A percentile compares a stretch with the other conserved stretches of the same genome.
These are phyloP conservation scores for Eucalyptus erythrocorys DNA, from an alignment of 345 rosid genomes.

Conservation along the genomic window DNA sequence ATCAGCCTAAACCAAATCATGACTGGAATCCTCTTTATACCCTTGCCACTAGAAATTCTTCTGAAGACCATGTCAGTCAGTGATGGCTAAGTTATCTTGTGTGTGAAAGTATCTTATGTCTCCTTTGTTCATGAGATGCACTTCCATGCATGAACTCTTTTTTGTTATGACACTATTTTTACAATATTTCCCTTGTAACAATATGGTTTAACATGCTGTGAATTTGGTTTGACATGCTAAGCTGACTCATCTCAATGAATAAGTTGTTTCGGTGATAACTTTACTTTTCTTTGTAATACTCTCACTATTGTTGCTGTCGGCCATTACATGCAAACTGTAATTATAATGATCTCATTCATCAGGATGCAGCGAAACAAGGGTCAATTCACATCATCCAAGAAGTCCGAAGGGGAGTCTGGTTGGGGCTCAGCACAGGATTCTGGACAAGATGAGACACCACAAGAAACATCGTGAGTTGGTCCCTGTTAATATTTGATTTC, in stretches of 20 bases:
- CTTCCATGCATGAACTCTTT: background rate
- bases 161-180: background rate
- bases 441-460: constrained; percentile 55
- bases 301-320: background rate
- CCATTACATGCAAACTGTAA: background rate
- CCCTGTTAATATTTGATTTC: background rate
- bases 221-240: background rate
- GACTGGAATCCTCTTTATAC: background rate
- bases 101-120: background rate
- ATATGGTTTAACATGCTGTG: background rate
- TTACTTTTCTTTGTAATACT: background rate
- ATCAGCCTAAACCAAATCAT: background rate
- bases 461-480: constrained; percentile 58
- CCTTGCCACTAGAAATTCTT: background rate
- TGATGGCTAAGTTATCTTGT: background rate
- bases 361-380: constrained; percentile 98
- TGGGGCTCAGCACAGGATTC: constrained; percentile 55
- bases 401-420: constrained; percentile 49
- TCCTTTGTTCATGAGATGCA: background rate
- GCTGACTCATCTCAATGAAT: background rate
- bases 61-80: background rate
- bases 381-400: constrained; percentile 86
- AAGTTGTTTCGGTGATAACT: background rate
- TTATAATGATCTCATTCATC: background rate
- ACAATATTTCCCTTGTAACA: background rate